phyloP scores from a whole-genome alignment of 495 filamentous ascomycete genomes.

The Chaetomium cochliodes region DNA sequence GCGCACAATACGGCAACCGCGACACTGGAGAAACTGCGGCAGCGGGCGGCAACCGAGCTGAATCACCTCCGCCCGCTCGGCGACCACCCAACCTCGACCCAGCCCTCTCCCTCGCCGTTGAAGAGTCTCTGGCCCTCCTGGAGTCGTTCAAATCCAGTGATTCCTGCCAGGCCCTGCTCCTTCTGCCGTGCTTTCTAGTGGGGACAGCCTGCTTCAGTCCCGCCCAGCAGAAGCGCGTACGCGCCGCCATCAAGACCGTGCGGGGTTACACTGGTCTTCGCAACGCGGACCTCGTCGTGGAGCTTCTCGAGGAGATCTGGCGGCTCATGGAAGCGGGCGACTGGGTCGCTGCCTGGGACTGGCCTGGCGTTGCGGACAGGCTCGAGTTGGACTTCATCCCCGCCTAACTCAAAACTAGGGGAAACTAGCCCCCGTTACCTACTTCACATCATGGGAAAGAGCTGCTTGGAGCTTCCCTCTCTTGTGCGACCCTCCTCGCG shows the following conservation, averaged over 20 bases:
- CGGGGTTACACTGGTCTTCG: slow-evolving; percentile 75
- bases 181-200: slow-evolving; percentile 85
- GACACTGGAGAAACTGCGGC: not conserved
- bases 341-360: slow-evolving; percentile 80
- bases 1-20: not conserved
- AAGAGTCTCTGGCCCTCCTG: slow-evolving; percentile 68
- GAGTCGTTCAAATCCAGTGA: slow-evolving; percentile 59
- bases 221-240: slow-evolving; percentile 66
- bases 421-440: not conserved
- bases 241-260: slow-evolving; percentile 64
- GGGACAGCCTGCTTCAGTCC: slow-evolving; percentile 78
- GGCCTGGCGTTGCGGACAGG: slow-evolving; percentile 74
- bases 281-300: slow-evolving; percentile 73
- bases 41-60: slow-evolving; percentile 21
- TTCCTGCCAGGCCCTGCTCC: slow-evolving; percentile 69
- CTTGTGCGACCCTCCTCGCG: not conserved
- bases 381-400: slow-evolving; percentile 80
- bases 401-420: slow-evolving; percentile 26
- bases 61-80: slow-evolving; percentile 53
- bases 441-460: not conserved
- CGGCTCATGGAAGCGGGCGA: slow-evolving; percentile 72
- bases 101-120: slow-evolving; percentile 70
- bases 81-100: slow-evolving; percentile 50
- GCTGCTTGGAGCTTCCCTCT: not conserved
- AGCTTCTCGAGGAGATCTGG: slow-evolving; percentile 81